A percentile compares a stretch with the other conserved stretches of the same genome.
Conservation (phyloP, 345 rosid genomes). For the Bruguiera parviflora region DNA sequence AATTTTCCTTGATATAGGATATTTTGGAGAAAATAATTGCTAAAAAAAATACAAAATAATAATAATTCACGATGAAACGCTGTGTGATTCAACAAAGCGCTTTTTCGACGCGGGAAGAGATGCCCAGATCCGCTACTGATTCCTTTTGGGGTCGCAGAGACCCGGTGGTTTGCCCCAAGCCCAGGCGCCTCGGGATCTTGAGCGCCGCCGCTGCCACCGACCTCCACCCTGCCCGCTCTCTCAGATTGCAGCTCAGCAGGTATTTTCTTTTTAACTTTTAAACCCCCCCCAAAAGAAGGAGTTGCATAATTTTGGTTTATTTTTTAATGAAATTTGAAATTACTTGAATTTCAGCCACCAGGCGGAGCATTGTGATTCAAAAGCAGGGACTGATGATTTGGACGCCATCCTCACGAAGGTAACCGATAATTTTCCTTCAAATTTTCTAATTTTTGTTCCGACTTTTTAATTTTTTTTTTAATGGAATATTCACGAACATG, state of each 20-base stretch:
- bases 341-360: constrained; percentile 54
- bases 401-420: constrained; percentile 81
- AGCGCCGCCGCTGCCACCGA: constrained; percentile 38
- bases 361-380: constrained; percentile 53
- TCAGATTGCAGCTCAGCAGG: constrained; percentile 61
- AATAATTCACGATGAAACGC: constrained; percentile 49
- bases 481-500: too few species aligned
- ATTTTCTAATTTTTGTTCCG: neutral
- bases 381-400: constrained; percentile 57
- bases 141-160: constrained; percentile 39
- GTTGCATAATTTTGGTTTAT: neutral
- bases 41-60: neutral
- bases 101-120: constrained; percentile 52
- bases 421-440: neutral
- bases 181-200: constrained; percentile 53
- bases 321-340: neutral
- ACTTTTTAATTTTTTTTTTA: neutral
- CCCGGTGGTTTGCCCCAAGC: constrained; percentile 68
- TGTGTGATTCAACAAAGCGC: constrained; percentile 52
- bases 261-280: constrained; percentile 6
- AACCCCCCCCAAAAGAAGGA: too few species aligned
- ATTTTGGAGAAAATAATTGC: neutral
- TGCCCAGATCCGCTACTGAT: constrained; percentile 33
- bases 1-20: neutral
- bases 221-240: constrained; percentile 42